Conservation (phyloP, 177 flowering plant genomes). For the Vitis hybrid region DNA sequence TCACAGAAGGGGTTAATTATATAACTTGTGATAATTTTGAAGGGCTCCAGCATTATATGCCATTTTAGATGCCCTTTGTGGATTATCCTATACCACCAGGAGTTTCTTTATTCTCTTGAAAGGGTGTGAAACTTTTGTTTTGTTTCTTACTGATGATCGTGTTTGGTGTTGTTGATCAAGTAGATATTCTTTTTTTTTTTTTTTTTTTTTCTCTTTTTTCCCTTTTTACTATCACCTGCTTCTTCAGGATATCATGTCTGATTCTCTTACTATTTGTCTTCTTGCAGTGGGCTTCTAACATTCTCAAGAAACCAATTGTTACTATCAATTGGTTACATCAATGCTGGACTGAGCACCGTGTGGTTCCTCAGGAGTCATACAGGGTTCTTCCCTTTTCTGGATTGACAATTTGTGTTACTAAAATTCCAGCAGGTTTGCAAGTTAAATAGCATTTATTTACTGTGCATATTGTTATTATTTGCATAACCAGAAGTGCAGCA, state of each 20-base stretch:
- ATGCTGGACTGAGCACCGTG: constrained; percentile 94
- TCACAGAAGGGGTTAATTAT: no score
- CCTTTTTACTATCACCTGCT: no score
- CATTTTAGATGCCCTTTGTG: no score
- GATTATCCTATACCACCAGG: no score
- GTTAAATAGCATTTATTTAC: not conserved
- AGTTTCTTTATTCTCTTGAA: no score
- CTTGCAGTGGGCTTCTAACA: constrained; percentile 80
- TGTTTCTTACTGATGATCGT: no score
- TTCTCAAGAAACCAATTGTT: constrained; percentile 78
- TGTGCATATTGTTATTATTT: not conserved
- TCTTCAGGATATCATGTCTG: not conserved
- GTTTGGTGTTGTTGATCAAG: no score
- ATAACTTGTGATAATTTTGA: no score
- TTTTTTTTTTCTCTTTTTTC: no score
- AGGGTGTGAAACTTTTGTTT: no score
- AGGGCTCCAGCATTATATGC: no score
- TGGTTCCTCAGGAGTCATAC: constrained; percentile 82
- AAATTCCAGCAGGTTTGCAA: constrained; percentile 70
- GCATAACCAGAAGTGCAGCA: not conserved
- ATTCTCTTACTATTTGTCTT: constrained; percentile 9
- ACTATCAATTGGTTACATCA: constrained; percentile 72
- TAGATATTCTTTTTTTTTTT: no score
- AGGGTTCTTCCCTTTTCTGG: constrained; percentile 88
- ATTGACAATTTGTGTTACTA: constrained; percentile 70